Conservation (phyloP, 1,139 yeast species). For the Diutina sp. region DNA sequence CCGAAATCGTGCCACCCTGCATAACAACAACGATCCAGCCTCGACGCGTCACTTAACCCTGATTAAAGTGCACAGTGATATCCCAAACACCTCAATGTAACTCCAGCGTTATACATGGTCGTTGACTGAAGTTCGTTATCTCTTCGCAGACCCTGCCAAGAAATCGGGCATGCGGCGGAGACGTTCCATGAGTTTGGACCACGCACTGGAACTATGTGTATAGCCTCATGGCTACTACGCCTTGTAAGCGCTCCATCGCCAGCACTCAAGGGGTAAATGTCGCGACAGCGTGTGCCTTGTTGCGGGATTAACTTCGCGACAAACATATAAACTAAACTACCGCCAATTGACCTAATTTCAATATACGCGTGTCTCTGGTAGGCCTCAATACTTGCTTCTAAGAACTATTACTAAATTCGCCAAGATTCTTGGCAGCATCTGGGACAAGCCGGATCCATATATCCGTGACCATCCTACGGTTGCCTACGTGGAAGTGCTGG, state of each 20-base stretch:
- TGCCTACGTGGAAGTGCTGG: not conserved
- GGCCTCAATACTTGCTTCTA: not conserved
- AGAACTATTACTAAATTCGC: not conserved
- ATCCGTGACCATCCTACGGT: not conserved
- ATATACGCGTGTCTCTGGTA: too few relatives aligned
- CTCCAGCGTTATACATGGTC: too few relatives aligned
- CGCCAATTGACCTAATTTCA: too few relatives aligned
- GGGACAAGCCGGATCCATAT: not conserved
- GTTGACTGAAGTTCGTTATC: too few relatives aligned
- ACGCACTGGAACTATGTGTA: not conserved
- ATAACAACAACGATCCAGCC: not conserved
- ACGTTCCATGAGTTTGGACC: not conserved
- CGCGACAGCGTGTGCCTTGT: not conserved
- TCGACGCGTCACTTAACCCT: not conserved
- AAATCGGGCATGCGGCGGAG: not conserved
- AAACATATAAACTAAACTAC: too few relatives aligned
- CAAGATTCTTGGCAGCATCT: not conserved
- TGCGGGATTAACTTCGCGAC: not conserved
- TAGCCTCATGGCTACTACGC: not conserved
- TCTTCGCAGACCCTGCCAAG: not conserved
- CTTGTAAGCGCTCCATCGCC: not conserved
- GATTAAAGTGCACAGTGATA: too few relatives aligned
- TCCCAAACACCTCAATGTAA: too few relatives aligned
- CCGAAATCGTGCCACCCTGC: not conserved
- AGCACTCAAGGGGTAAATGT: not conserved